These are phyloP conservation scores for Wallacemonas collosoma DNA, from an alignment of 208 protist genomes.

Conservation along the genomic window DNA sequence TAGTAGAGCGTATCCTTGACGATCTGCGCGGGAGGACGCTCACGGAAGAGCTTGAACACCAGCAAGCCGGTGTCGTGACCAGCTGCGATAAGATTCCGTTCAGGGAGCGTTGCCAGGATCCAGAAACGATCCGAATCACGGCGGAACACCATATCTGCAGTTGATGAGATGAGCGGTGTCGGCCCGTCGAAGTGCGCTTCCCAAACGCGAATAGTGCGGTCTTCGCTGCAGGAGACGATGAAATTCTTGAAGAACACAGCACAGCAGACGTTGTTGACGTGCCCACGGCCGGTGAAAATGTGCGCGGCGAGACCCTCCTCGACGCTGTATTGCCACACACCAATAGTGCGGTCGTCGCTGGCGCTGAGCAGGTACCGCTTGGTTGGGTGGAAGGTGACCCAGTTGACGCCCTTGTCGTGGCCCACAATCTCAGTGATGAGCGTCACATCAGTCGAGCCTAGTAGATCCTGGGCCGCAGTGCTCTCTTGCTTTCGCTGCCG, in stretches of 20 bases:
- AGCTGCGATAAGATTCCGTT: conserved; percentile 96
- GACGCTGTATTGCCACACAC: conserved; percentile 87
- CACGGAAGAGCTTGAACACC: conserved; percentile 98
- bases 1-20: conserved; percentile 55
- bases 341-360: conserved; percentile 97
- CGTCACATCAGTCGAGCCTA: conserved; percentile 93
- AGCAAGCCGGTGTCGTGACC: conserved; percentile 97
- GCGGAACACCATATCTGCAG: conserved; percentile 88
- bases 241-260: conserved; percentile 96
- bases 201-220: conserved; percentile 95
- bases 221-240: conserved; percentile 97
- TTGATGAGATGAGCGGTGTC: conserved; percentile 51
- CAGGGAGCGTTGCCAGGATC: conserved; percentile 95
- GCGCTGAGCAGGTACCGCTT: conserved; percentile 95
- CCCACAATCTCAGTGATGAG: conserved; percentile 97
- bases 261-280: conserved; percentile 98
- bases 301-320: conserved; percentile 18
- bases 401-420: conserved; percentile 99
- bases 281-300: conserved; percentile 93
- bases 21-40: conserved; percentile 87
- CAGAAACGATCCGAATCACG: conserved; percentile 98
- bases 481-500: conserved; percentile 61
- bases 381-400: conserved; percentile 98
- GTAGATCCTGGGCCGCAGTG: conserved; percentile 91
- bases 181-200: conserved; percentile 36